Evolutionary conservation across 1,284 basidiomycete genomes (phyloP), one percentile per base, ranked within the genome.

Genomic region (Ceratobasidium sp.): DNA sequence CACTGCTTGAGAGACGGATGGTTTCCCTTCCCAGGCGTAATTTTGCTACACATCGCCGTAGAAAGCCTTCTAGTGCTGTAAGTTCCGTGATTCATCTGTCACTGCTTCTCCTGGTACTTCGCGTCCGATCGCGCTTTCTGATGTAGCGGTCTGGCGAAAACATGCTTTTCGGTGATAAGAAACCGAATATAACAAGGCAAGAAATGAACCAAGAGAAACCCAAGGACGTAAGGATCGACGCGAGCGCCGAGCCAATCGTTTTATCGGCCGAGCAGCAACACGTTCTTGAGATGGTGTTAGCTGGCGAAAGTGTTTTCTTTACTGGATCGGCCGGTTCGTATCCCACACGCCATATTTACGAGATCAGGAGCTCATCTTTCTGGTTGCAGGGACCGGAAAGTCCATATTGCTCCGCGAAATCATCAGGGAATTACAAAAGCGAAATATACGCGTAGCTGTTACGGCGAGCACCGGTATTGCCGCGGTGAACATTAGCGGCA

Each of bases 401-500:
- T 66, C 63, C 7, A 28, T 66, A 25, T 21, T 66, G 6, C 49
- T 66, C 6, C 44, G 63, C 2, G 44, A 53, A 25, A 66, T 66
- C 8, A 66, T 66, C 36, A 14, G 33, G 30, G 9, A 51, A 42
- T 33, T 66, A 1, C 61, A n/a, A n/a, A 36, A n/a, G 1, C 18
- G 36, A 42, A 8, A 21, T 25, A 25, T 1, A 21, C 25, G 21
- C 14, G 49, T 66, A 3, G 63, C 63, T 25, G 63, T 66, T 53
- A 66, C 63, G 2, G 63, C 63, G 11, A 66, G 63, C 12, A 66
- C 63, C 14, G 72, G 72, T 5, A 86, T 88, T 73, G 86, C 86
- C 0, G 86, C 83, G 0, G 85, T 85, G 77, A 86, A 87, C 76
- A 84, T 87, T 72, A 85, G 85, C 4, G 86, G 86, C 40, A 80